Percentiles rank a stretch among this genome's conserved stretches.
Evolutionary conservation across 139 green algal genomes (phyloP).

Genomic region (Bryopsis sp.): DNA sequence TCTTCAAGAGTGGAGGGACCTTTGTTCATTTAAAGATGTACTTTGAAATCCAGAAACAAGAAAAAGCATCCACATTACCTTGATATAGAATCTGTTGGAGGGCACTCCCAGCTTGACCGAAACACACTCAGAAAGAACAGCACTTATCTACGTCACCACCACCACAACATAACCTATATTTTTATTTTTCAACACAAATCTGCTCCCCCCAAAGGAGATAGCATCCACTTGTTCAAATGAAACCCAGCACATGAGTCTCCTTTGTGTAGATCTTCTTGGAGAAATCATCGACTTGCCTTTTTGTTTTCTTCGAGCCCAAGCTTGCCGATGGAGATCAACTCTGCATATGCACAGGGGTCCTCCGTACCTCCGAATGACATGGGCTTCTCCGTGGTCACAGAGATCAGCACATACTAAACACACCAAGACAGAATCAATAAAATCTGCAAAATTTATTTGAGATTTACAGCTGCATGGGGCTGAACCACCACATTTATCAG

Average conservation of each 20-base stretch:
- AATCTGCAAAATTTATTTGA: no score
- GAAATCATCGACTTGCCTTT: neutral
- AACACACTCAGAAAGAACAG: neutral
- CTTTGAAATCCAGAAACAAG: neutral
- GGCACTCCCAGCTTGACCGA: neutral
- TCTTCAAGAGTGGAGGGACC: neutral
- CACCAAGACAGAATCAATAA: neutral
- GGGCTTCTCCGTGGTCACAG: neutral
- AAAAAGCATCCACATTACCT: neutral
- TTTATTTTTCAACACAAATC: no score
- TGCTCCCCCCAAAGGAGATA: no score
- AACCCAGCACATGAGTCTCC: no score
- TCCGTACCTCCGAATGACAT: neutral
- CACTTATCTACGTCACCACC: neutral
- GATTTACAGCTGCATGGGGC: no score
- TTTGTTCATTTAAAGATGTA: neutral
- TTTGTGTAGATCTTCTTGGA: no score
- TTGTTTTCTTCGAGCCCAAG: neutral
- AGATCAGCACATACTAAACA: neutral
- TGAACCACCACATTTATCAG: no score
- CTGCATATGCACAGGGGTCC: neutral
- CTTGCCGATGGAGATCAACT: neutral
- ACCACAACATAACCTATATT: no score
- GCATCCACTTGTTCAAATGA: no score
- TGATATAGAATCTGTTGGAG: neutral